Conservation (phyloP, 208 protist genomes). For the Trypanosoma theileri region DNA sequence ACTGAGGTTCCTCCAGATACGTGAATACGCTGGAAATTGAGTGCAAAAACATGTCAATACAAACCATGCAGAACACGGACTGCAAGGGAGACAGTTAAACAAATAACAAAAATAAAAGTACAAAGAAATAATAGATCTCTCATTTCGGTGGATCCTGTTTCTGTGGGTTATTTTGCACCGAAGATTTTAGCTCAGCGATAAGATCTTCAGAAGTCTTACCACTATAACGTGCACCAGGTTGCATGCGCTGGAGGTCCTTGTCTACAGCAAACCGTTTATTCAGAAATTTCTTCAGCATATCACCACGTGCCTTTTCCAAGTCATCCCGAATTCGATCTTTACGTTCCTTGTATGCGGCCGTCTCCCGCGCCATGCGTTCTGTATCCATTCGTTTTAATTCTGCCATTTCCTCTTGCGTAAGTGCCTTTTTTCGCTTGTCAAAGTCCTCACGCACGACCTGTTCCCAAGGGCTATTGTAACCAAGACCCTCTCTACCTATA, state of each 20-base stretch:
- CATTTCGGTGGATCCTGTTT: slow-evolving; percentile 19
- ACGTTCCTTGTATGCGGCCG: slow-evolving; percentile 87
- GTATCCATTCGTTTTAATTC: slow-evolving; percentile 94
- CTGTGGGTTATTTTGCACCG: slow-evolving; percentile 47
- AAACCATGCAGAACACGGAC: no score
- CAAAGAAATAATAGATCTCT: slow-evolving; percentile 4
- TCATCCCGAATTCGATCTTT: slow-evolving; percentile 90
- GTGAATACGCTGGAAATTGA: no score
- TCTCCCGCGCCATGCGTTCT: slow-evolving; percentile 90
- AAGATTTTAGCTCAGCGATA: slow-evolving; percentile 76
- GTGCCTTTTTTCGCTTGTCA: slow-evolving; percentile 91
- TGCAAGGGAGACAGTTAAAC: neutral
- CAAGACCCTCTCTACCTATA: slow-evolving; percentile 83
- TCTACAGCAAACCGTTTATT: slow-evolving; percentile 92
- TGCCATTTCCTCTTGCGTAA: slow-evolving; percentile 92
- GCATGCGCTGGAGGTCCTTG: slow-evolving; percentile 92
- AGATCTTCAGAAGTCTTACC: slow-evolving; percentile 88
- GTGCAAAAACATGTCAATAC: no score
- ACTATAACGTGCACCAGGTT: slow-evolving; percentile 78
- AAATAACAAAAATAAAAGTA: neutral
- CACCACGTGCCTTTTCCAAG: slow-evolving; percentile 84
- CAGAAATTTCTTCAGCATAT: slow-evolving; percentile 93
- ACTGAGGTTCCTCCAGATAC: no score
- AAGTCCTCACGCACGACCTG: slow-evolving; percentile 91
- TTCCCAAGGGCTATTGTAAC: slow-evolving; percentile 87